These are phyloP conservation scores for Camelina sativa DNA, from an alignment of 345 rosid genomes.

Conservation along the genomic window DNA sequence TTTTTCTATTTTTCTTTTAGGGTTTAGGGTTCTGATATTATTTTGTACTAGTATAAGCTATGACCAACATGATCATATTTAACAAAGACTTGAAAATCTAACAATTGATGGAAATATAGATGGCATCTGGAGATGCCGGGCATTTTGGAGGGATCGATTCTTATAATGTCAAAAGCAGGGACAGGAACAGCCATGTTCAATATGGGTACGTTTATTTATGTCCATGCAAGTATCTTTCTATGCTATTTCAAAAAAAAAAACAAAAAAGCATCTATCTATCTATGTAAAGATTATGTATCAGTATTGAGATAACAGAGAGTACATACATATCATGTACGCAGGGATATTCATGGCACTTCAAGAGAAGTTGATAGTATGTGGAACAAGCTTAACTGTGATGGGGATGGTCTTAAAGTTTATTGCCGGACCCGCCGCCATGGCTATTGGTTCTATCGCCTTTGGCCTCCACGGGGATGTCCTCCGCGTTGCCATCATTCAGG, in stretches of 20 bases:
- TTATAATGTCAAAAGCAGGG: constrained; percentile 88
- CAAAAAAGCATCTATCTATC: background rate
- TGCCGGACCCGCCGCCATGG: constrained; percentile 82
- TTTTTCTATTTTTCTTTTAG: no score
- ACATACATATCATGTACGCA: constrained; percentile 30
- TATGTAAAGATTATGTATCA: background rate
- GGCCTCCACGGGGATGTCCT: constrained; percentile 74
- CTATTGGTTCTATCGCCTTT: constrained; percentile 62
- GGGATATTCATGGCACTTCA: constrained; percentile 92
- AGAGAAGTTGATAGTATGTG: constrained; percentile 75
- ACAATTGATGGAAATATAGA: constrained; percentile 46
- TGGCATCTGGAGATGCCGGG: constrained; percentile 84
- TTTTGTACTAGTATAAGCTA: background rate
- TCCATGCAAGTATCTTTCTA: constrained; percentile 13
- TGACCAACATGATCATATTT: background rate
- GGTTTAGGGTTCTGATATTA: constrained; percentile 8
- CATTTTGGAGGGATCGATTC: constrained; percentile 71
- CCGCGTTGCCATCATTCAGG: constrained; percentile 80
- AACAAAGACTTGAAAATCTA: background rate
- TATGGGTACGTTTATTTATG: constrained; percentile 59
- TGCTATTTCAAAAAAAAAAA: no score
- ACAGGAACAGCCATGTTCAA: constrained; percentile 96
- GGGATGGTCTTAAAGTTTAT: constrained; percentile 72
- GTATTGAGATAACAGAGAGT: constrained; percentile 1
- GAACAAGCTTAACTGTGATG: constrained; percentile 52